Conservation (phyloP, 148 eudicot species). For the Spergularia marina region DNA sequence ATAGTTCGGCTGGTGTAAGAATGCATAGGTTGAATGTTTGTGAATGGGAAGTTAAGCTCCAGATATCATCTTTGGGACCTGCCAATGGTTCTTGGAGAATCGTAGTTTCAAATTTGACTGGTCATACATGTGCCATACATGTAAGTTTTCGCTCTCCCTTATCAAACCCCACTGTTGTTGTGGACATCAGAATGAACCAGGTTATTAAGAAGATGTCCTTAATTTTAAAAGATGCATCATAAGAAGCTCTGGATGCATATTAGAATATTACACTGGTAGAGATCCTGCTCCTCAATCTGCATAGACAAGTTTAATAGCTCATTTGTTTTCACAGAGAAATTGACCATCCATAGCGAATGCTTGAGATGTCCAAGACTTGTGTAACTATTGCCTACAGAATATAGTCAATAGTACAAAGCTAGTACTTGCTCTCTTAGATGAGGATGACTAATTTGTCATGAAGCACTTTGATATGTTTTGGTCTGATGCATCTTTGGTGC, state of each 20-base stretch:
- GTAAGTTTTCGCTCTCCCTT: slow-evolving; percentile 44
- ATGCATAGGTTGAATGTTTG: slow-evolving; percentile 91
- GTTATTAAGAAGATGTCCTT: neutral
- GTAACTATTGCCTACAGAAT: neutral
- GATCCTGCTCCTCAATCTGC: neutral
- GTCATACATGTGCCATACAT: slow-evolving; percentile 88
- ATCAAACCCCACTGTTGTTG: neutral
- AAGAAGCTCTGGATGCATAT: neutral
- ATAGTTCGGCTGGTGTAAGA: slow-evolving; percentile 68
- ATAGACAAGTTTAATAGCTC: neutral
- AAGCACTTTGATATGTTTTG: neutral
- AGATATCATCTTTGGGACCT: slow-evolving; percentile 69
- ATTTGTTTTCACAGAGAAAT: neutral
- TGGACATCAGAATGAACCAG: neutral
- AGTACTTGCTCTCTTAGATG: neutral
- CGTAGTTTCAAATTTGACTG: slow-evolving; percentile 80
- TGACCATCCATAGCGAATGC: neutral
- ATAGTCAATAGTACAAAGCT: neutral
- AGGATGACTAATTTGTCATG: neutral
- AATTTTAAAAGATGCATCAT: neutral
- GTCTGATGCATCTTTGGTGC: neutral
- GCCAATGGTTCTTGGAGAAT: slow-evolving; percentile 97
- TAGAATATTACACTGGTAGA: neutral
- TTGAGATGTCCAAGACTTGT: neutral
- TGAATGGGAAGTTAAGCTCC: slow-evolving; percentile 97